phyloP scores from a whole-genome alignment of 2,329 filamentous ascomycete species.

The Aspergillus sergii region DNA sequence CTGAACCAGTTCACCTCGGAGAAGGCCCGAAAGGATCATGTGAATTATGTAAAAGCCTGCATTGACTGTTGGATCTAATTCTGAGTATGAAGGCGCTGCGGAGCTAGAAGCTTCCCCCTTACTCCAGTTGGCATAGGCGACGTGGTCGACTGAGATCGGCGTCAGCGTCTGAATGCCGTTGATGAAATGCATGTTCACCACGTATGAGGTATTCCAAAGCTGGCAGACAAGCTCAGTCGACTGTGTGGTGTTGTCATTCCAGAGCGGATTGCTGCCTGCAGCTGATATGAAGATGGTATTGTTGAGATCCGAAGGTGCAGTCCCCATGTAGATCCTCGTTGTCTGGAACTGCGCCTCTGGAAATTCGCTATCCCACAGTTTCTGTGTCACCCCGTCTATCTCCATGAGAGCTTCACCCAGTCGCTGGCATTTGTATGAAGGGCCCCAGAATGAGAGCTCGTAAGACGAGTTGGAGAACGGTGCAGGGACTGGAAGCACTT shows the following conservation, averaged over 20 bases:
- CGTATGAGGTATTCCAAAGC: slow-evolving; percentile 18
- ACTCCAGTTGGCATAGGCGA: slow-evolving; percentile 6
- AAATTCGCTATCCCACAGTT: background rate
- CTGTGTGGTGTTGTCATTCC: slow-evolving; percentile 6
- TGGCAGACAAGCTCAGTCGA: slow-evolving; percentile 15
- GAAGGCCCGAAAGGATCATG: slow-evolving; percentile 1
- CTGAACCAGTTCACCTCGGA: background rate
- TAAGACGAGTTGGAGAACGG: slow-evolving; percentile 13
- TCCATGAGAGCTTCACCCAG: slow-evolving; percentile 13
- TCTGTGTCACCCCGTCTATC: slow-evolving; percentile 12
- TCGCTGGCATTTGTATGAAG: slow-evolving; percentile 16
- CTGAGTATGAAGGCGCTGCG: background rate
- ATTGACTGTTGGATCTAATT: background rate
- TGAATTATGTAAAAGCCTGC: background rate
- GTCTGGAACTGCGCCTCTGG: background rate
- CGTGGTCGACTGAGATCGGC: slow-evolving; percentile 10
- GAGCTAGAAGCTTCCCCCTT: background rate
- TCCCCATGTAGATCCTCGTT: background rate
- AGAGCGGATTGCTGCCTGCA: slow-evolving; percentile 4
- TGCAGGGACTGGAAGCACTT: slow-evolving; percentile 8
- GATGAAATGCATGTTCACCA: slow-evolving; percentile 8
- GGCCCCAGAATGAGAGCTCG: slow-evolving; percentile 15
- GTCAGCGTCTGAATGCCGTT: slow-evolving; percentile 7
- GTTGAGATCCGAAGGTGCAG: background rate
- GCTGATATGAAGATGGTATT: background rate